Conservation (phyloP, 2,329 filamentous ascomycete species). For the Verticillium nubilum region DNA sequence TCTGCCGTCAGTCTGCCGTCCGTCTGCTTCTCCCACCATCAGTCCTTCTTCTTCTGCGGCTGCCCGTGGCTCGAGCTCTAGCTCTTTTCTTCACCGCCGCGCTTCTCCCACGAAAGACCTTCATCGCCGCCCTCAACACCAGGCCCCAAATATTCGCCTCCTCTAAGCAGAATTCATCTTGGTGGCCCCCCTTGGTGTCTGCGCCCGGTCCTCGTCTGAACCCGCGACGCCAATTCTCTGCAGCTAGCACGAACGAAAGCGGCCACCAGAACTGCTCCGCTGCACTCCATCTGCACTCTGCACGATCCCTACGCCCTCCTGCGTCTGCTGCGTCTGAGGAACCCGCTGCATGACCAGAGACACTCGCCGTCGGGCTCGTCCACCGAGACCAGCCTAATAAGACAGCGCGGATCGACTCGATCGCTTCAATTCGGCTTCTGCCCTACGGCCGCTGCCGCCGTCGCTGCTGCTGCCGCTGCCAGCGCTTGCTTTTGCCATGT, state of each 20-base stretch:
- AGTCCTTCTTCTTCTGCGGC: not conserved
- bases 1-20: not conserved
- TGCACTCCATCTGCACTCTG: not conserved
- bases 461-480: not conserved
- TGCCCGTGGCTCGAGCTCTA: not conserved
- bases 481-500: not conserved
- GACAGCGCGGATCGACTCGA: not conserved
- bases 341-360: not conserved
- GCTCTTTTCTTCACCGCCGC: not conserved
- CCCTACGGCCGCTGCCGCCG: too few species aligned
- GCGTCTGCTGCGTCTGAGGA: not conserved
- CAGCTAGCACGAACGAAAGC: not conserved
- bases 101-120: not conserved
- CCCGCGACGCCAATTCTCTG: not conserved
- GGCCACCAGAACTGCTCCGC: not conserved
- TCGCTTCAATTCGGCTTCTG: not conserved
- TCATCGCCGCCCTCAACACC: too few species aligned
- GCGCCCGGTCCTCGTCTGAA: not conserved
- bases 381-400: not conserved
- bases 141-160: too few species aligned
- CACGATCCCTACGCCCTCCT: not conserved
- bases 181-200: not conserved
- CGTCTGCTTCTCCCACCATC: not conserved
- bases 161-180: not conserved
- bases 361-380: not conserved